Conservation (phyloP, 371 early-diverging fungal genomes). For the Apophysomyces elegans region DNA sequence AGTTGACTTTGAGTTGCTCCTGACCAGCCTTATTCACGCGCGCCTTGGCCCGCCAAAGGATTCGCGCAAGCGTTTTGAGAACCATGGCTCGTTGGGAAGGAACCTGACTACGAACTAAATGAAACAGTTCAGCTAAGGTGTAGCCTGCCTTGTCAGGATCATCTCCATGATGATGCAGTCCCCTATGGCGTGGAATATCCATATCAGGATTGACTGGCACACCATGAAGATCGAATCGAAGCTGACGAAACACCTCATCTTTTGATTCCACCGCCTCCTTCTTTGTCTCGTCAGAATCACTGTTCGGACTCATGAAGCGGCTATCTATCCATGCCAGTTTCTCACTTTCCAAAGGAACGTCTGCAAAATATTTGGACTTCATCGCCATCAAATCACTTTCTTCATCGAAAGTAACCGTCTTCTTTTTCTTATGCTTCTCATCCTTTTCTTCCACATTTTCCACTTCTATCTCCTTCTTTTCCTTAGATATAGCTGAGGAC, state of each 20-base stretch:
- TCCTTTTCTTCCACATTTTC: constrained; percentile 45
- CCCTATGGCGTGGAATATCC: constrained; percentile 65
- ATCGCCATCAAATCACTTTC: constrained; percentile 57
- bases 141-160: constrained; percentile 87
- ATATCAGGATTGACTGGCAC: constrained; percentile 54
- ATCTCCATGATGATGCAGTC: constrained; percentile 90
- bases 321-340: constrained; percentile 77
- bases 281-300: constrained; percentile 17
- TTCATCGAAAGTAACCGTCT: constrained; percentile 31
- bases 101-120: constrained; percentile 81
- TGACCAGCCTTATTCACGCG: constrained; percentile 15
- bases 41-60: constrained; percentile 58
- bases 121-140: constrained; percentile 81
- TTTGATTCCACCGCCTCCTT: constrained; percentile 15
- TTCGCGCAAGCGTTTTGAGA: constrained; percentile 64
- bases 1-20: constrained; percentile 7
- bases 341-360: constrained; percentile 63
- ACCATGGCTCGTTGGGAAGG: constrained; percentile 83
- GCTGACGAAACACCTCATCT: constrained; percentile 34
- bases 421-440: constrained; percentile 26
- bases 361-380: constrained; percentile 58
- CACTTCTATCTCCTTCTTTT: constrained; percentile 14
- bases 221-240: constrained; percentile 84
- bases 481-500: background rate
- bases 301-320: constrained; percentile 22